phyloP scores from a whole-genome alignment of 2,329 filamentous ascomycete genomes.

The Fusarium coicis region DNA sequence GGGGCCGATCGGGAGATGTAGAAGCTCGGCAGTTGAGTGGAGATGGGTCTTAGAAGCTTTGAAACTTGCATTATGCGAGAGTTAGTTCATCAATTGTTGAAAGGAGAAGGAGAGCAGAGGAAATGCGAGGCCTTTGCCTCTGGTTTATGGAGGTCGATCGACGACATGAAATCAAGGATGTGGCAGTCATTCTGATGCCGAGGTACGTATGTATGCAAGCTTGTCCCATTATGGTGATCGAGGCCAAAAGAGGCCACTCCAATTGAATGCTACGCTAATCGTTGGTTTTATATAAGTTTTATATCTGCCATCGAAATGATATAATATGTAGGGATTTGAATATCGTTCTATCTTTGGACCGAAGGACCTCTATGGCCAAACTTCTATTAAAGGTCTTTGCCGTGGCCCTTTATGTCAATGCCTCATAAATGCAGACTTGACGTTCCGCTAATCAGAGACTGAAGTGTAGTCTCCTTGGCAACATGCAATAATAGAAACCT shows the following conservation, averaged over 20 bases:
- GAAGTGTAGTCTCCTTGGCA: neutral
- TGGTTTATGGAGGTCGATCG: neutral
- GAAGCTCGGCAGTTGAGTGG: constrained; percentile 22
- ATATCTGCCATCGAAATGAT: no score
- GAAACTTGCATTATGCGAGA: constrained; percentile 23
- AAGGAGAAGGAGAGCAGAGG: neutral
- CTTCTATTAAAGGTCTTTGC: neutral
- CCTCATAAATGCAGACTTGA: neutral
- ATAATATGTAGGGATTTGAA: neutral
- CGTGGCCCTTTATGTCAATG: neutral
- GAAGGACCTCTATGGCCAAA: neutral
- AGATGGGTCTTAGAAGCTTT: constrained; percentile 17
- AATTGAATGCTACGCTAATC: constrained; percentile 4
- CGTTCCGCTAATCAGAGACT: neutral
- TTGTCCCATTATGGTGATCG: constrained; percentile 7
- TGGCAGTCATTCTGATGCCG: constrained; percentile 19
- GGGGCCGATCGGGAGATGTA: constrained; percentile 17
- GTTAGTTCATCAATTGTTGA: neutral
- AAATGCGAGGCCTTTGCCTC: neutral
- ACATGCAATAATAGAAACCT: neutral
- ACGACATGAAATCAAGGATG: constrained; percentile 13
- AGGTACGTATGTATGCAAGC: constrained; percentile 15
- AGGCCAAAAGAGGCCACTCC: constrained; percentile 2
- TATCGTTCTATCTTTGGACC: neutral
- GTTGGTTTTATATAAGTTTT: neutral